Evolutionary conservation across 208 protist genomes (phyloP).

Genomic region (Crithidia acanthocephali): DNA sequence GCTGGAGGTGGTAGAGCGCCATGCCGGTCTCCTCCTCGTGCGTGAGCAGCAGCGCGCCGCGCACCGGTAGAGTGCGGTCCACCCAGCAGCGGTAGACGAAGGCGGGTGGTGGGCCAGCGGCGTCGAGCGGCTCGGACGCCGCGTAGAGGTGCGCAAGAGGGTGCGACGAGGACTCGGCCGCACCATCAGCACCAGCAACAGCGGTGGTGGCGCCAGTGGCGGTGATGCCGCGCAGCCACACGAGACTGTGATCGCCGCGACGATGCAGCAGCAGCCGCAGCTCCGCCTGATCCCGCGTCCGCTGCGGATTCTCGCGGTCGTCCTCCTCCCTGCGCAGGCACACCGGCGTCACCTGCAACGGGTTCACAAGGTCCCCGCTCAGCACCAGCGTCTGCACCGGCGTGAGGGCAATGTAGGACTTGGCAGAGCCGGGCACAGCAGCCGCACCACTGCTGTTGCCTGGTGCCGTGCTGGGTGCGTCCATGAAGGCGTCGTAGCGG

Average conservation of each 20-base stretch:
- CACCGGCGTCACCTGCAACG: constrained; percentile 34
- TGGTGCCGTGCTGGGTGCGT: neutral
- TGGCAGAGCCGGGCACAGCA: neutral
- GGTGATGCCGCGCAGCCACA: constrained; percentile 26
- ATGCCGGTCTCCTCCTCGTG: constrained; percentile 36
- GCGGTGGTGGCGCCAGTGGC: neutral
- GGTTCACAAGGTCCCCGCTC: constrained; percentile 20
- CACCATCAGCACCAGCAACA: too few species aligned
- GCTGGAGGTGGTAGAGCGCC: constrained; percentile 27
- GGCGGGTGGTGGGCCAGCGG: neutral
- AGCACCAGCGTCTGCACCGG: constrained; percentile 37
- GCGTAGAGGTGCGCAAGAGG: constrained; percentile 18
- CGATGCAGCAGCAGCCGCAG: constrained; percentile 44
- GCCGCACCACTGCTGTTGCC: neutral
- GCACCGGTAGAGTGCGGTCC: constrained; percentile 43
- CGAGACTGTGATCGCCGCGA: constrained; percentile 38
- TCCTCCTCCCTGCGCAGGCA: constrained; percentile 23
- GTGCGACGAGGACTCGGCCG: too few species aligned
- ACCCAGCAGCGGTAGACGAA: constrained; percentile 44
- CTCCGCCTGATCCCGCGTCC: constrained; percentile 21
- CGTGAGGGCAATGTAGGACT: constrained; percentile 25
- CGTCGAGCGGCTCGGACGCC: constrained; percentile 9
- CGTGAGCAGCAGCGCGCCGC: constrained; percentile 35
- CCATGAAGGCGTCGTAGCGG: constrained; percentile 49
- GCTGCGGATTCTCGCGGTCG: constrained; percentile 23